Evolutionary conservation across 768 basidiomycete species (phyloP).

Genomic region (Lactifluus hygrophoroides): DNA sequence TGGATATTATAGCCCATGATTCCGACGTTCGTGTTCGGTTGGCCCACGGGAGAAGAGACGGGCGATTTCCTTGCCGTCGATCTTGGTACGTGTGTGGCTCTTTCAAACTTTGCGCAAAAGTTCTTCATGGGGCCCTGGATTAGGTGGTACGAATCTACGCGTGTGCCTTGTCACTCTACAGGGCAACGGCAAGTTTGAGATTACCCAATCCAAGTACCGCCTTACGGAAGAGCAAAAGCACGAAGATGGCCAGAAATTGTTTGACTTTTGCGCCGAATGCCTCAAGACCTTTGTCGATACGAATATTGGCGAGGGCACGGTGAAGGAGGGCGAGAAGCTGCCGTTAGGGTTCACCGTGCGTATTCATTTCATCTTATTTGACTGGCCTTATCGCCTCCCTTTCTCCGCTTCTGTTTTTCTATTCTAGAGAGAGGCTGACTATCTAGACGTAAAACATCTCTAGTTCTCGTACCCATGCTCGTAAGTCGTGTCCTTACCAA

Average conservation of each 20-base stretch:
- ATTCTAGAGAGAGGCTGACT: slow-evolving; percentile 14
- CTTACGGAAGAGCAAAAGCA: slow-evolving; percentile 98
- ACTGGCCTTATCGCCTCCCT: slow-evolving; percentile 12
- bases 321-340: slow-evolving; percentile 48
- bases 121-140: background rate
- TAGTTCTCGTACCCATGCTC: slow-evolving; percentile 94
- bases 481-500: slow-evolving; percentile 39
- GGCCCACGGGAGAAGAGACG: slow-evolving; percentile 83
- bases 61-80: slow-evolving; percentile 90
- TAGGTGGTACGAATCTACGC: slow-evolving; percentile 94
- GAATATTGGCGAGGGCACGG: slow-evolving; percentile 46
- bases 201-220: slow-evolving; percentile 96
- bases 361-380: slow-evolving; percentile 16
- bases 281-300: slow-evolving; percentile 81
- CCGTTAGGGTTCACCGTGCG: slow-evolving; percentile 92
- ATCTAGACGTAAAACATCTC: slow-evolving; percentile 8
- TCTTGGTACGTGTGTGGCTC: slow-evolving; percentile 50
- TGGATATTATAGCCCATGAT: slow-evolving; percentile 96
- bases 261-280: slow-evolving; percentile 97
- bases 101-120: background rate
- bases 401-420: slow-evolving; percentile 3
- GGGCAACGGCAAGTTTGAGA: slow-evolving; percentile 93
- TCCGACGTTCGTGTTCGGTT: slow-evolving; percentile 93
- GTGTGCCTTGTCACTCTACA: slow-evolving; percentile 92
- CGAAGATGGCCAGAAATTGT: slow-evolving; percentile 88